Percentiles rank a stretch among this genome's conserved stretches.
phyloP scores from a whole-genome alignment of 2,329 filamentous ascomycete species.

The Aspergillus sp. region DNA sequence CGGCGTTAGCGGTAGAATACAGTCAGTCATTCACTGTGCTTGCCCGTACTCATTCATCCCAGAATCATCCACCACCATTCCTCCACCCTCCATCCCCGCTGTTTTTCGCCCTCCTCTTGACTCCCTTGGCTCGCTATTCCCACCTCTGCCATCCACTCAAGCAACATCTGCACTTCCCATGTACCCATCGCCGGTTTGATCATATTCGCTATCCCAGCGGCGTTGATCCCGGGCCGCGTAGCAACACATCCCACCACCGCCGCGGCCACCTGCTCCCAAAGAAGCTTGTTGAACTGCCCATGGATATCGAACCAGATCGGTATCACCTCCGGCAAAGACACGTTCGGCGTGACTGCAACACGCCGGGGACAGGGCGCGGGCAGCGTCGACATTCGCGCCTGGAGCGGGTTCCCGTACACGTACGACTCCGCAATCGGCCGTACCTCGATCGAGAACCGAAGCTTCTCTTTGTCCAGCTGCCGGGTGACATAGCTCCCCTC shows the following conservation, averaged over 20 bases:
- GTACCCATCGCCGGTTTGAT: conserved; percentile 29
- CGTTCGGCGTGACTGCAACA: not conserved
- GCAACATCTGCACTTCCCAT: conserved; percentile 35
- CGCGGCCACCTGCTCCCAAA: conserved; percentile 36
- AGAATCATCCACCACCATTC: conserved; percentile 37
- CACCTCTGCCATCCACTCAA: conserved; percentile 32
- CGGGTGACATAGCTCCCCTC: conserved; percentile 39
- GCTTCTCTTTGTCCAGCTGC: conserved; percentile 34
- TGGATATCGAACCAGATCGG: conserved; percentile 44
- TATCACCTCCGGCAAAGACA: conserved; percentile 19
- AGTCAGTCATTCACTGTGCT: too few species aligned
- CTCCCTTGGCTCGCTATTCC: conserved; percentile 10
- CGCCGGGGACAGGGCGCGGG: conserved; percentile 18
- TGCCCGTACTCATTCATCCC: too few species aligned
- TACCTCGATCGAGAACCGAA: conserved; percentile 36
- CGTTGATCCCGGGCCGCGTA: conserved; percentile 31
- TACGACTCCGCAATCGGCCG: conserved; percentile 27
- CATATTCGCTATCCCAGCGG: conserved; percentile 25
- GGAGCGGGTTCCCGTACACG: conserved; percentile 30
- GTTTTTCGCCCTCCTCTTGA: conserved; percentile 4
- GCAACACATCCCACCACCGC: conserved; percentile 35
- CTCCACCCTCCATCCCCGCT: conserved; percentile 22
- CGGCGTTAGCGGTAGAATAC: too few species aligned
- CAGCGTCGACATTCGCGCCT: conserved; percentile 9
- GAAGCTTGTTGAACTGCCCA: conserved; percentile 21